Conservation (phyloP, 2,329 filamentous ascomycete genomes). For the Ophiocordyceps camponoti-saundersi region DNA sequence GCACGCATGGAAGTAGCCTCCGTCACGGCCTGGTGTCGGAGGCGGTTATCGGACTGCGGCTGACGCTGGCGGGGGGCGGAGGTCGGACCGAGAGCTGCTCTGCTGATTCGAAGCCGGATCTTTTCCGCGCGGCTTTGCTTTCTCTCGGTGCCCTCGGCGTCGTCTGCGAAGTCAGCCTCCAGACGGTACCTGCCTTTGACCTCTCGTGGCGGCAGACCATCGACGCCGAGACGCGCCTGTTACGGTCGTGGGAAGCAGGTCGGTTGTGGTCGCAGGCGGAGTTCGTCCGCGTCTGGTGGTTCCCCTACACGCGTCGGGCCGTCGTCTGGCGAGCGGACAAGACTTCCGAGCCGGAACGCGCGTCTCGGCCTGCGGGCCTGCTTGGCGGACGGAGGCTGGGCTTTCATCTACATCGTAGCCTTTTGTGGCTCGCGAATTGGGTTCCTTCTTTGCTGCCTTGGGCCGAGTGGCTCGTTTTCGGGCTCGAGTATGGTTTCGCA, state of each 20-base stretch:
- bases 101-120: conserved; percentile 47
- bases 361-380: conserved; percentile 28
- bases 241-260: conserved; percentile 50
- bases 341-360: conserved; percentile 20
- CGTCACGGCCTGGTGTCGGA: conserved; percentile 73
- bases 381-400: conserved; percentile 46
- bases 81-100: conserved; percentile 47
- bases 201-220: conserved; percentile 75
- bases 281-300: conserved; percentile 94
- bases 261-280: conserved; percentile 71
- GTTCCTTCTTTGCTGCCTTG: conserved; percentile 66
- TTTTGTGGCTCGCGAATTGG: conserved; percentile 66
- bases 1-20: conserved; percentile 80
- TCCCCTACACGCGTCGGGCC: conserved; percentile 76
- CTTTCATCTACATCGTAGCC: conserved; percentile 81
- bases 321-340: conserved; percentile 83
- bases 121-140: conserved; percentile 78
- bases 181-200: conserved; percentile 65
- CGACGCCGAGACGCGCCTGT: conserved; percentile 49
- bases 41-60: conserved; percentile 53
- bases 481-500: conserved; percentile 89
- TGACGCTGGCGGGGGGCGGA: conserved; percentile 66
- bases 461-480: conserved; percentile 93
- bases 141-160: conserved; percentile 84
- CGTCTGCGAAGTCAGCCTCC: conserved; percentile 75